Conservation (phyloP, 2,329 filamentous ascomycete species). For the Curvularia hawaiiensis region DNA sequence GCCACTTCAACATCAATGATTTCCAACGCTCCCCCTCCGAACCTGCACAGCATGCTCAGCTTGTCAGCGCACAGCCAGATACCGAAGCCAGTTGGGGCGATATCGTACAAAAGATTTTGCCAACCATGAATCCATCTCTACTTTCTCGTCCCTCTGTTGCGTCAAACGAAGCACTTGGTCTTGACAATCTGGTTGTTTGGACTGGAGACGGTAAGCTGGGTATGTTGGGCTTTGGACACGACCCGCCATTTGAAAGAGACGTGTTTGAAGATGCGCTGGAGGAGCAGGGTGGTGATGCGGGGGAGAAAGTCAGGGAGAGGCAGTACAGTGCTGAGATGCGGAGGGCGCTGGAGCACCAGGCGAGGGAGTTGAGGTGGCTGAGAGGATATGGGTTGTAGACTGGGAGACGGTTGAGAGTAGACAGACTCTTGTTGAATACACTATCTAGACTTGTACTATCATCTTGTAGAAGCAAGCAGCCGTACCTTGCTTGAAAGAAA, state of each 20-base stretch:
- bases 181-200: slow-evolving; percentile 80
- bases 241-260: slow-evolving; percentile 33
- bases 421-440: background rate
- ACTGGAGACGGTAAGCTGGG: slow-evolving; percentile 81
- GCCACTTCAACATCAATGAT: slow-evolving; percentile 63
- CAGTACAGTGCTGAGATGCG: slow-evolving; percentile 75
- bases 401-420: background rate
- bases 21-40: slow-evolving; percentile 3
- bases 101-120: slow-evolving; percentile 79
- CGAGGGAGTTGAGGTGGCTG: slow-evolving; percentile 78
- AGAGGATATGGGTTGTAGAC: slow-evolving; percentile 64
- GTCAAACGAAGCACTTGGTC: slow-evolving; percentile 28
- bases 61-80: slow-evolving; percentile 3
- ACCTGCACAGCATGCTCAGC: background rate
- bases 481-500: background rate
- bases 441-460: background rate
- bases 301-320: slow-evolving; percentile 59
- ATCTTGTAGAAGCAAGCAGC: background rate
- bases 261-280: slow-evolving; percentile 43
- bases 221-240: slow-evolving; percentile 60
- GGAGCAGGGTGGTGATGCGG: slow-evolving; percentile 42
- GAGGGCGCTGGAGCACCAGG: slow-evolving; percentile 74
- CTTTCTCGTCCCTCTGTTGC: background rate
- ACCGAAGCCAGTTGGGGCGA: slow-evolving; percentile 51
- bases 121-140: slow-evolving; percentile 51